Base-by-base conservation (phyloP, 192 early-diverging fungal genomes). In the Spizellomyces punctatus region DNA sequence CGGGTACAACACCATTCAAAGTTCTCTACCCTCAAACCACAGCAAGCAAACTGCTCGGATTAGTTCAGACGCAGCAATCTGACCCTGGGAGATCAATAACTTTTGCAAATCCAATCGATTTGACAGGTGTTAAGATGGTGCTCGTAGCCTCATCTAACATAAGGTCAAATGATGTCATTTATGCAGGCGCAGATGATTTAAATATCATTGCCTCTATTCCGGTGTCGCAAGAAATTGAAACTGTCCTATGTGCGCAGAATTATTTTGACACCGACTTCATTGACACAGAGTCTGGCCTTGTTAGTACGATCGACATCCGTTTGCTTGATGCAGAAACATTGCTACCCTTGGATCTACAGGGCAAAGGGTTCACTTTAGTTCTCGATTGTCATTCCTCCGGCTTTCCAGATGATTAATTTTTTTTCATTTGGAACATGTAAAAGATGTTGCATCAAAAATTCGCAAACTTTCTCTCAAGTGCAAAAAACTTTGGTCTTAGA, bases 251-350 rank as follows among this genome's bases (percentile, higher is more conserved):
- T 45, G 19, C 27, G 10, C 63, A 64, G 43, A 64, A 64, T 45
- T 64, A 41, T 46, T 64, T 64, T 45, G 63, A 64, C 45, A 64
- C 63, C n/a, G n/a, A n/a, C n/a, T n/a, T n/a, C n/a, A n/a, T n/a
- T n/a, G n/a, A n/a, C n/a, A n/a, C n/a, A n/a, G 63, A 64, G 41
- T 10, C 27, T 46, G 63, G 63, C 10, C 45, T 64, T 7, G 63
- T 64, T 10, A 46, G 42, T 64, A 64, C 41, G 41, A 64, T 64
- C 19, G 63, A 64, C 43, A 64, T 64, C n/a, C 63, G 41, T 22
- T 46, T 64, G 43, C 63, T 64, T 7, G 63, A 64, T 36, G 41
- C 27, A 14, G 63, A 64, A 45, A 64, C 63, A 45, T 19, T 64
- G 9, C n/a, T 45, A 41, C 63, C 63, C 16, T 16, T 64, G 42